Base-by-base conservation (phyloP, 257 asterid genomes). In the Pogostemon cablin region DNA sequence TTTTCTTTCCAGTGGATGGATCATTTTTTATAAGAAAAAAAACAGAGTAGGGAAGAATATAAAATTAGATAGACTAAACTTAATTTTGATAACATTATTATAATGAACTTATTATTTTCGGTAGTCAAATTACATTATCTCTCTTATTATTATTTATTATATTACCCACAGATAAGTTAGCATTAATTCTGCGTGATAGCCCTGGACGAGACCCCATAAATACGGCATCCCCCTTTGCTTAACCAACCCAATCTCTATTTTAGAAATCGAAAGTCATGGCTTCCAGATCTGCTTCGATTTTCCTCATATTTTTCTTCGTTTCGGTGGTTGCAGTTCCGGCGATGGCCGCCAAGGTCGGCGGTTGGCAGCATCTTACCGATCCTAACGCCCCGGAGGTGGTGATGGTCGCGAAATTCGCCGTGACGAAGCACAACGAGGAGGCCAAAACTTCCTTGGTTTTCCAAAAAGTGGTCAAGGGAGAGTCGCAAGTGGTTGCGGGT, bases 401-500 rank as follows among this genome's bases (percentile, higher is more conserved):
- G 58, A 39, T 50, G 44, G 62, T 71, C 25, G 88, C 79, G 2
- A 65, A 75, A 9, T 86, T 67, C 8, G 89, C 88, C 60, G 83
- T 86, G 72, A 41, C 59, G 62, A 75, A 73, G 70, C 65, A 81
- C 81, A 81, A 86, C 82, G 68, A 79, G 3, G 17, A 64, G 71
- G 60, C 64, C 3, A 8, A 71, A 0, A 3, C 69, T 2, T 38
- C 70, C 0, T 55, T 83, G 81, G 40, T 7, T 3, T 80, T 81
- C 38, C 61, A 47, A 41, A 6, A 37, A 1, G 90, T 82, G 35
- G 48, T 82, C 5, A 48, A 47, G 15, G 86, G 81, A 6, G 81
- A 76, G 72, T 8, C 53, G 7, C 86, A 85, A 42, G 76, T 82
- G 61, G 86, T 80, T n/a, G 52, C 81, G 3, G 87, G 90, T 1